Evolutionary conservation across 768 basidiomycete species (phyloP).

Genomic region (Amanita inopinata): DNA sequence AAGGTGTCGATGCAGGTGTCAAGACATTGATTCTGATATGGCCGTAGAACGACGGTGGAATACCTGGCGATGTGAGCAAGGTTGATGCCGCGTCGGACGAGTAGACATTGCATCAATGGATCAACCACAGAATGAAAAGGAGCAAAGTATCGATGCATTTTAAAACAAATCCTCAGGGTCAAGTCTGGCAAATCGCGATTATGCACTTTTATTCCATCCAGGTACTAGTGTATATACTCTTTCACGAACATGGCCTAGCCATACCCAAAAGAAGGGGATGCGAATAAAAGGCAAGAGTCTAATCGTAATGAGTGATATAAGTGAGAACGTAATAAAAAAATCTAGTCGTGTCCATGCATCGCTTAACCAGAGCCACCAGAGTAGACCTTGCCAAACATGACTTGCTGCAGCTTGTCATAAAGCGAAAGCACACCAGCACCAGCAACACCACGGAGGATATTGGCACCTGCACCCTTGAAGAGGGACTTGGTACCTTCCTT

Average conservation of each 20-base stretch:
- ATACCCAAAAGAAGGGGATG: slow-evolving; percentile 24
- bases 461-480: slow-evolving; percentile 98
- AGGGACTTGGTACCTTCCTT: slow-evolving; percentile 95
- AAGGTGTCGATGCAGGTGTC: slow-evolving; percentile 69
- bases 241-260: slow-evolving; percentile 32
- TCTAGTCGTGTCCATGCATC: neutral
- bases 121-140: too few relatives aligned
- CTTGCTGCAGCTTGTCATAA: slow-evolving; percentile 96
- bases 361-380: slow-evolving; percentile 66
- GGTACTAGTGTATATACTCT: slow-evolving; percentile 20
- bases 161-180: too few relatives aligned
- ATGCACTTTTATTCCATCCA: neutral
- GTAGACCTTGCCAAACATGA: slow-evolving; percentile 99
- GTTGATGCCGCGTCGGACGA: neutral
- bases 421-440: slow-evolving; percentile 99
- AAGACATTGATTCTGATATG: slow-evolving; percentile 82
- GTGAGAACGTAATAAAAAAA: slow-evolving; percentile 9
- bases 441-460: slow-evolving; percentile 97
- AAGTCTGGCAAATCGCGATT: too few relatives aligned
- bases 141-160: too few relatives aligned
- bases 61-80: neutral
- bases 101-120: too few relatives aligned
- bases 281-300: slow-evolving; percentile 27
- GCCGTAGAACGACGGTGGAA: slow-evolving; percentile 38
- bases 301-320: slow-evolving; percentile 26